Conservation (phyloP, 495 filamentous ascomycete genomes). For the Sabuloglossum arenarium region DNA sequence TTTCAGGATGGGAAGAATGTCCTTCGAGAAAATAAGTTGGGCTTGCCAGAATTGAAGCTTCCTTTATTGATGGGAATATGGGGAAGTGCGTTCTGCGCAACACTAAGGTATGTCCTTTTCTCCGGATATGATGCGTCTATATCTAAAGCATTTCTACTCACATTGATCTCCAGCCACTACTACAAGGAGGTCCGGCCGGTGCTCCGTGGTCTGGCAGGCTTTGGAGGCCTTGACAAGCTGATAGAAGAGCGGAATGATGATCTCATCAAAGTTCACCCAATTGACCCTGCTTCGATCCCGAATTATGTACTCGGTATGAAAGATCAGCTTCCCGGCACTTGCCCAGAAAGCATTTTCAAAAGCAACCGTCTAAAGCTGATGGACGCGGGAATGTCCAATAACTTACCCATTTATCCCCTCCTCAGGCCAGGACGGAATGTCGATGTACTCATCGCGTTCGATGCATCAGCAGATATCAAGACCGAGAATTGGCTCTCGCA, state of each 20-base stretch:
- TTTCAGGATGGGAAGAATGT: constrained; percentile 52
- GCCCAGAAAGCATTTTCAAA: constrained; percentile 51
- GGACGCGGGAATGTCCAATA: constrained; percentile 96
- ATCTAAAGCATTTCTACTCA: background rate
- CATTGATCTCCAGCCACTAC: constrained; percentile 45
- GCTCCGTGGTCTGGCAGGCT: constrained; percentile 48
- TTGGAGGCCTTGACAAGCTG: constrained; percentile 62
- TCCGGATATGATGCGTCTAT: background rate
- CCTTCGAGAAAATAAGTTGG: constrained; percentile 32
- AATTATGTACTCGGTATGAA: constrained; percentile 74
- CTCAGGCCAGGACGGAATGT: constrained; percentile 72
- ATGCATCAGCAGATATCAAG: constrained; percentile 65
- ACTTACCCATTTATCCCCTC: constrained; percentile 85
- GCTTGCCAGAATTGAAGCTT: constrained; percentile 61
- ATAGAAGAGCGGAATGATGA: constrained; percentile 67
- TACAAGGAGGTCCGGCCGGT: constrained; percentile 80
- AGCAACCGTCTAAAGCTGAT: constrained; percentile 55
- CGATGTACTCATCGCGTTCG: constrained; percentile 80
- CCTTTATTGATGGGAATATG: constrained; percentile 78
- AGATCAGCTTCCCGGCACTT: constrained; percentile 45
- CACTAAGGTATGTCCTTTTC: constrained; percentile 27
- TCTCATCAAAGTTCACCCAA: constrained; percentile 73
- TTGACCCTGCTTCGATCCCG: constrained; percentile 71
- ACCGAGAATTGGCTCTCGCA: constrained; percentile 86
- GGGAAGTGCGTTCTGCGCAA: constrained; percentile 90